Base-by-base conservation (phyloP, 257 asterid species). In the Salvia hispanica region DNA sequence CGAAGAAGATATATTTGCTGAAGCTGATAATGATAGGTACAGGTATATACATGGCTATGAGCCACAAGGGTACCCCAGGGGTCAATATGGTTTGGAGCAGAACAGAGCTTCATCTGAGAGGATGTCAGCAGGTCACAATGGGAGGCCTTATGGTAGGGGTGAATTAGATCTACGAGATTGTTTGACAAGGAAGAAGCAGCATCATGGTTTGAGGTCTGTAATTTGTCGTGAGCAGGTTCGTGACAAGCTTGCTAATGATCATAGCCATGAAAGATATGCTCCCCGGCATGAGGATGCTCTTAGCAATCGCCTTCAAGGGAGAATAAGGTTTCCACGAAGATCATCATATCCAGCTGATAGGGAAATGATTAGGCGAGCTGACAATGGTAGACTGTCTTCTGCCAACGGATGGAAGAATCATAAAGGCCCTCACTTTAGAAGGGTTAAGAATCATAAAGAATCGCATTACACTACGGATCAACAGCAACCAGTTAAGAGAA, bases 131-230 rank as follows among this genome's bases (percentile, higher is more conserved):
- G 73, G 83, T 66, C 74, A 47, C 13, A 76, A 72, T 18, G 77
- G 78, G 83, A 78, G 80, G 69, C 84, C 64, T 50, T 67, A 77
- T 76, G 79, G 72, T 64, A 69, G 77, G 62, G 65, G 69, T 37
- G 86, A 56, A 44, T 70, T 76, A 43, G 92, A 86, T 81, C 58
- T 86, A 66, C 78, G 88, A 61, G 73, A 69, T 64, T 84, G 61
- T 64, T 70, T 83, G 64, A 62, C 84, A 52, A 79, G 79, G 80
- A 79, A 77, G 12, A 76, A 79, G 52, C 75, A 73, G 63, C 67
- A 48, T 55, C 80, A 74, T 75, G 85, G 84, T 57, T 81, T 86
- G 74, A 74, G 85, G 72, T 83, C 89, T 69, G 79, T 78, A 55
- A 65, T 86, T 59, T 76, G 73, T 73, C 78, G 79, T 39, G 92